Base-by-base conservation (phyloP, 441 rosid species). In the Rhodomyrtus psidioides region DNA sequence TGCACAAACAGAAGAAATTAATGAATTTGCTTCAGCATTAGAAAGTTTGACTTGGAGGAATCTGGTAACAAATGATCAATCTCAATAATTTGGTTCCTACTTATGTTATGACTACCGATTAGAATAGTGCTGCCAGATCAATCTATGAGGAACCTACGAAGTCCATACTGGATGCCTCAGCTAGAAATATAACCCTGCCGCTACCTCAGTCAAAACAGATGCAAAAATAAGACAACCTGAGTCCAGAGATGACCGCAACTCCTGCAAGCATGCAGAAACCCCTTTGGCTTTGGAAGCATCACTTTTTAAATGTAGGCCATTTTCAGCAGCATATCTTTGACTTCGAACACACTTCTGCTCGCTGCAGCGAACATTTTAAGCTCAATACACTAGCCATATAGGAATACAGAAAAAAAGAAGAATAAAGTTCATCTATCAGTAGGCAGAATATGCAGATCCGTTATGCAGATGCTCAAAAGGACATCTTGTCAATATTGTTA, bases 201-300 rank as follows among this genome's bases (percentile, higher is more conserved):
- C 75, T 42, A 26, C 0, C 27, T 19, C 34, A 49, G 53, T 30
- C 74, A 59, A 49, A 39, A 12, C 55, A 27, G 12, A 26, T 24
- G 83, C 39, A 85, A 46, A 83, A 81, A 84, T 26, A 87, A 82
- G 89, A 84, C 39, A 85, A 95, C 13, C 98, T 92, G 98, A 94
- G 91, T 94, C 97, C 85, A 96, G 87, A 83, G 97, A 90, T 76
- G 87, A 89, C 88, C 93, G 88, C 92, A 96, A 62, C 53, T 94
- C 95, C 86, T 89, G 93, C 89, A 95, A 87, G 90, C 96, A 92
- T 54, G 95, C 92, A 87, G 84, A 83, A 94, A 96, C 55, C 99
- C 96, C 91, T 92, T 95, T 39, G 95, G 91, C 84, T 92, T 93
- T 23, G 98, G 96, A 88, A 95, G 93, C 87, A 95, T 83, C 82